Evolutionary conservation across 2,329 filamentous ascomycete genomes (phyloP), one percentile per base, ranked within the genome.

Genomic region (Xylariaceae sp.): DNA sequence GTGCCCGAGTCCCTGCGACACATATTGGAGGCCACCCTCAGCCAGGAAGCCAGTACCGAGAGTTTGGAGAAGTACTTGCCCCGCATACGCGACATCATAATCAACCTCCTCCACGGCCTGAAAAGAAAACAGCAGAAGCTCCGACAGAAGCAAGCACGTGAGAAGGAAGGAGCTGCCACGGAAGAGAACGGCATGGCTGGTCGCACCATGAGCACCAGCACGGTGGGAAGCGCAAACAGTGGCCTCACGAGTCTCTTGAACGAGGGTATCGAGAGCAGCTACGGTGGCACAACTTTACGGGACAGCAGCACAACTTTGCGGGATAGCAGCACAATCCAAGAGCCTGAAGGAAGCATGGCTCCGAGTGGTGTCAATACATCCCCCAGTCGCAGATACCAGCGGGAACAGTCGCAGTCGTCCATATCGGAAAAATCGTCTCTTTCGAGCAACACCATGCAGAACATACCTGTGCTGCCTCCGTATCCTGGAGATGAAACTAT

Each of bases 61-160:
- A 96, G 91, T 68, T 77, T 99, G 53, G 94, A 99, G 68, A 88
- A 87, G 66, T 99, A 95, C 68, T 75, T 99, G 31, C 94, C 94
- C 1, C 83, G 88, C 51, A 99, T 99, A 68, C 85, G 94, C 61
- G 94, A 99, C 68, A 99, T 99, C 63, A 99, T 99, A 66, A 97
- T 99, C 69, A 96, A 95, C 66, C 77, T 99, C 30, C 80, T 99
- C 9, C 94, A 99, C 67, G 94, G 94, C 2, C 73, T 99, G 56
- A 99, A 99, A 75, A 86, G 92, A 69, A 99, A 99, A 69, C 94
- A 99, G 66, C 91, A 95, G 64, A 89, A 90, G 62, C 71, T 99
- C 62, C 75, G 83, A 27, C 82, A 85, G 62, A 83, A 80, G 56
- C 80, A 84, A 58, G 68, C 74, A 4, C 74, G 78, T 49, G 82